Conservation (phyloP, 2,329 filamentous ascomycete genomes). For the Cladosporium sp. region DNA sequence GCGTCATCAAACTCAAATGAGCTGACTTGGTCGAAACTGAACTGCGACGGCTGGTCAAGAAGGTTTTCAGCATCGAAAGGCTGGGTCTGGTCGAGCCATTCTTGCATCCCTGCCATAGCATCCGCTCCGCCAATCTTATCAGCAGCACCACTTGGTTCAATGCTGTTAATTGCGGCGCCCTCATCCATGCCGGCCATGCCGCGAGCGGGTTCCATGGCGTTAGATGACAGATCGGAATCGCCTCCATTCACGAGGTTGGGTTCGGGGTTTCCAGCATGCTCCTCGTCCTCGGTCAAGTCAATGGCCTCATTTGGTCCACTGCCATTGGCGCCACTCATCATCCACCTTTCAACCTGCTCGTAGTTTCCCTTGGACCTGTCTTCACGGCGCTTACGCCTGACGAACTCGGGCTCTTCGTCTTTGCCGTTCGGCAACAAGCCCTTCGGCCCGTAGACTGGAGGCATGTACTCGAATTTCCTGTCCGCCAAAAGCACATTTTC, state of each 20-base stretch:
- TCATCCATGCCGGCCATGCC: too few species aligned
- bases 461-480: constrained; percentile 14
- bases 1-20: not conserved
- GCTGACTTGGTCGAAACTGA: not conserved
- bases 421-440: constrained; percentile 16
- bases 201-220: too few species aligned
- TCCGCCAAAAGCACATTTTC: constrained; percentile 11
- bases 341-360: not conserved
- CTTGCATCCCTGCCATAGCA: not conserved
- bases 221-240: too few species aligned
- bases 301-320: not conserved
- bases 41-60: not conserved
- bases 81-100: not conserved
- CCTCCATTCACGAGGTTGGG: too few species aligned
- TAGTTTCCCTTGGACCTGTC: not conserved
- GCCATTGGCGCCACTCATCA: not conserved
- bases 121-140: too few species aligned
- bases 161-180: too few species aligned
- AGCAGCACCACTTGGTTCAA: too few species aligned
- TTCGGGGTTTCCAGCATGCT: too few species aligned
- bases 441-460: constrained; percentile 17
- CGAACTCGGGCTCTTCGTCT: not conserved
- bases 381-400: not conserved
- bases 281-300: not conserved
- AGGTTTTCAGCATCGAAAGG: not conserved